Evolutionary conservation across 106 monocot species (phyloP).

Genomic region (Dendrobium catenatum): DNA sequence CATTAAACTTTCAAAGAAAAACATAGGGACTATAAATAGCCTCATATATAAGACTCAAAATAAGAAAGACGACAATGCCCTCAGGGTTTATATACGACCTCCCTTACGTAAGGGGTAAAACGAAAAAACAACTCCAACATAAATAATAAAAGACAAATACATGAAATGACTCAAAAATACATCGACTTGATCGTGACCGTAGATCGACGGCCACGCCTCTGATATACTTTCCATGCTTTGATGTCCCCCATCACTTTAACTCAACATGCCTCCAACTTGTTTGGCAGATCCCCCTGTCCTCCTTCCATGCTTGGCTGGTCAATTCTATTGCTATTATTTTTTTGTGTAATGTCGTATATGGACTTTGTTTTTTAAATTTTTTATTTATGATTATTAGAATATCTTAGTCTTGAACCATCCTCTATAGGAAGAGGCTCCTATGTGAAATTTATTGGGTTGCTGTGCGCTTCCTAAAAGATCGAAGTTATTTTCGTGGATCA

Average conservation of each 20-base stretch:
- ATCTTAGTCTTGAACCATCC: background rate
- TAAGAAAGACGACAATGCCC: no score
- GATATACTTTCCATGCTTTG: no score
- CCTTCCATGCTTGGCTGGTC: background rate
- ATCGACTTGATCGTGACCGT: no score
- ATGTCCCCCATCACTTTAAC: background rate
- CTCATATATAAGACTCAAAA: no score
- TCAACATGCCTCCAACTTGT: background rate
- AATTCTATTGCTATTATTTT: background rate
- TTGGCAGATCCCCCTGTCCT: background rate
- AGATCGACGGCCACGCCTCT: no score
- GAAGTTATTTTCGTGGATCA: background rate
- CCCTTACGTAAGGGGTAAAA: no score
- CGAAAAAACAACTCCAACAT: no score
- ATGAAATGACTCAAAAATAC: no score
- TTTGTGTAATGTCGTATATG: background rate
- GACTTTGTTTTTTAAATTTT: background rate
- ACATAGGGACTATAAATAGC: no score
- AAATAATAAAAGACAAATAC: no score
- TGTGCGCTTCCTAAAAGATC: background rate
- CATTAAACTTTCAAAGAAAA: no score
- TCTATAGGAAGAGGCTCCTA: background rate
- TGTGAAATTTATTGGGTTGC: background rate
- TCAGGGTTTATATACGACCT: no score
- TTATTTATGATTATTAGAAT: background rate